Percentiles rank a stretch among this genome's conserved stretches.
These are phyloP conservation scores for Salisapilia sapeloensis DNA, from an alignment of 352 stramenopile genomes.

Conservation along the genomic window DNA sequence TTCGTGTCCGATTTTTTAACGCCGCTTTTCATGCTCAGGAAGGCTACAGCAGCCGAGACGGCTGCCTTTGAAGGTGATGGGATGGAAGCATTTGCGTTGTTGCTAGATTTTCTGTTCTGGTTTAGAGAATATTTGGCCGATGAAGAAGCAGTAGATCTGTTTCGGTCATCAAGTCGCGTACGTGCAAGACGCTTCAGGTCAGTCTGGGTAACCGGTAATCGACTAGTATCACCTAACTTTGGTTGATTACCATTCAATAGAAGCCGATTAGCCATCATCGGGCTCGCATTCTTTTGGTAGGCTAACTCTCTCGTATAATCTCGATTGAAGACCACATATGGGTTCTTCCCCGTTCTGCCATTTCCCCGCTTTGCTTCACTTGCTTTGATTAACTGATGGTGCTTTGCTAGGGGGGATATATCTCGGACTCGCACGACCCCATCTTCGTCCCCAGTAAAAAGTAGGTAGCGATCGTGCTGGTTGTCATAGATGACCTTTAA, in stretches of 20 bases:
- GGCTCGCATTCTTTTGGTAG: no score
- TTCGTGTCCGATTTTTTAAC: no score
- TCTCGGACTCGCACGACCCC: slow-evolving; percentile 32
- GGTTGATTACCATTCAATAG: no score
- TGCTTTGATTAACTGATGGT: slow-evolving; percentile 31
- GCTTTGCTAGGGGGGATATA: slow-evolving; percentile 22
- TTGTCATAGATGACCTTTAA: slow-evolving; percentile 44
- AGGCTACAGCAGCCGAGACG: no score
- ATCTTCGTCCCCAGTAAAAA: slow-evolving; percentile 42
- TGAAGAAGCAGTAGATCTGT: slow-evolving; percentile 1
- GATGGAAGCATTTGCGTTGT: no score
- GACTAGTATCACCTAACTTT: no score
- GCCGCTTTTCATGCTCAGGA: no score
- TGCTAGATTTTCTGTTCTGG: no score
- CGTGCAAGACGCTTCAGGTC: slow-evolving; percentile 22
- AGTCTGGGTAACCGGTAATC: slow-evolving; percentile 15
- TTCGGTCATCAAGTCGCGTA: slow-evolving; percentile 8
- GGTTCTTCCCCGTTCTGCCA: slow-evolving; percentile 37
- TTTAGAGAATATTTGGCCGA: no score
- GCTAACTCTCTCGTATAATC: slow-evolving; percentile 26
- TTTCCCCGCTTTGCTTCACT: slow-evolving; percentile 44
- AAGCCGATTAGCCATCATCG: no score
- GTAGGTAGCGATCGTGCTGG: slow-evolving; percentile 14
- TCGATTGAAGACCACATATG: slow-evolving; percentile 33
- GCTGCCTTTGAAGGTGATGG: no score